Conservation (phyloP, 495 filamentous ascomycete genomes). For the Penicilliopsis zonata region DNA sequence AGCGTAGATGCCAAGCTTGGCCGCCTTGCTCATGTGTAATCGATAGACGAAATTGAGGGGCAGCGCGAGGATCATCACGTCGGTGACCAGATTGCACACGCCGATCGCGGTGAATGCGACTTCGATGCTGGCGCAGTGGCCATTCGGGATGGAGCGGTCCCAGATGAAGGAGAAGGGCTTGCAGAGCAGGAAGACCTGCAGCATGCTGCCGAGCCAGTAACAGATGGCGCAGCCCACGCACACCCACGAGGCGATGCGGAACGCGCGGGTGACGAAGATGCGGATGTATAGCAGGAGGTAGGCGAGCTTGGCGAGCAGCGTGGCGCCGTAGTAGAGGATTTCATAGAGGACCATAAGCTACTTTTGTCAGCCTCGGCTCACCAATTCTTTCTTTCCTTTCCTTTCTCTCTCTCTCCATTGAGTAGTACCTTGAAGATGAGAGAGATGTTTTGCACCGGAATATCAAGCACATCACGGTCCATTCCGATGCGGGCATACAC, state of each 20-base stretch:
- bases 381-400: no score
- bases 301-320: slow-evolving; percentile 28
- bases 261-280: slow-evolving; percentile 15
- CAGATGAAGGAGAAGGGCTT: slow-evolving; percentile 15
- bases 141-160: slow-evolving; percentile 4
- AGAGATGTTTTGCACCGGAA: slow-evolving; percentile 8
- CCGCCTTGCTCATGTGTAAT: slow-evolving; percentile 16
- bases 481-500: slow-evolving; percentile 12
- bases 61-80: slow-evolving; percentile 28
- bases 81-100: slow-evolving; percentile 23
- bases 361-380: no score
- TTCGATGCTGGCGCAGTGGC: slow-evolving; percentile 12
- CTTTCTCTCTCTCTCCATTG: no score
- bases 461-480: slow-evolving; percentile 6
- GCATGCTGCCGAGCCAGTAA: slow-evolving; percentile 14
- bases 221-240: slow-evolving; percentile 9
- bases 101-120: slow-evolving; percentile 15
- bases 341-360: slow-evolving; percentile 13
- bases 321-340: slow-evolving; percentile 18
- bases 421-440: slow-evolving; percentile 12
- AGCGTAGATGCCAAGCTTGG: slow-evolving; percentile 9
- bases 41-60: slow-evolving; percentile 28
- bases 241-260: slow-evolving; percentile 11
- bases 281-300: slow-evolving; percentile 24
- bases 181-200: slow-evolving; percentile 21